phyloP scores from a whole-genome alignment of 441 rosid genomes.

The Erysimum pusillum region DNA sequence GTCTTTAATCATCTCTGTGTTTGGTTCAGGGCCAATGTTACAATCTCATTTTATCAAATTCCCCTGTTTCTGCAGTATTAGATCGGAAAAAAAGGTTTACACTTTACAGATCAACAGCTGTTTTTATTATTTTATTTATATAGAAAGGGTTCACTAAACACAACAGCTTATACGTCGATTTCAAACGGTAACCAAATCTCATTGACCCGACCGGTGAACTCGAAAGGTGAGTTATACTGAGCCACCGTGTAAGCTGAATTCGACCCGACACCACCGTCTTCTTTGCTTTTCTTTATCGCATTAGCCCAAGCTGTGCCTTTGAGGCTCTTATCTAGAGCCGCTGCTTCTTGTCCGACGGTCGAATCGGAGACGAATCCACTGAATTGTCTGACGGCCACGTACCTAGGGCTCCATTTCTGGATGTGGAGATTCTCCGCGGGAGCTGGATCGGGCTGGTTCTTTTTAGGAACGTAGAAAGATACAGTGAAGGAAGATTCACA shows the following conservation, averaged over 20 bases:
- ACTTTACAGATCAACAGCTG: background rate
- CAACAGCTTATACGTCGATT: constrained; percentile 42
- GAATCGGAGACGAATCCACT: constrained; percentile 75
- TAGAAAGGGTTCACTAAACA: background rate
- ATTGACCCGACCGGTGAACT: constrained; percentile 69
- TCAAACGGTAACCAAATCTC: constrained; percentile 78
- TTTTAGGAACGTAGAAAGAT: constrained; percentile 81
- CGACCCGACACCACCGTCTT: constrained; percentile 39
- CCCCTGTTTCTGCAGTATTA: constrained; percentile 14
- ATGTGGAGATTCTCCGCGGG: constrained; percentile 79
- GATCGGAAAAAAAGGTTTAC: background rate
- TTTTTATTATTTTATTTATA: constrained; percentile 4
- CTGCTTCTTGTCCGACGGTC: constrained; percentile 71
- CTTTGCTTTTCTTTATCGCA: constrained; percentile 62
- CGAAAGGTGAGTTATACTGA: constrained; percentile 92
- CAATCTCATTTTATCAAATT: constrained; percentile 28
- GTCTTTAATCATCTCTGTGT: constrained; percentile 35
- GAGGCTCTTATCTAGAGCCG: constrained; percentile 71
- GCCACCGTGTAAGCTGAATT: constrained; percentile 72
- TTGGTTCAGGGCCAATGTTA: constrained; percentile 39
- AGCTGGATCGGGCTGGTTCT: constrained; percentile 82
- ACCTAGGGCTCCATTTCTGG: constrained; percentile 62
- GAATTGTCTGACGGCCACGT: constrained; percentile 76
- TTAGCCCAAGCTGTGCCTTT: constrained; percentile 67
- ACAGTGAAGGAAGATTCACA: constrained; percentile 82